Conservation (phyloP, 306 rosid genomes). For the Erythrophleum fordii region DNA sequence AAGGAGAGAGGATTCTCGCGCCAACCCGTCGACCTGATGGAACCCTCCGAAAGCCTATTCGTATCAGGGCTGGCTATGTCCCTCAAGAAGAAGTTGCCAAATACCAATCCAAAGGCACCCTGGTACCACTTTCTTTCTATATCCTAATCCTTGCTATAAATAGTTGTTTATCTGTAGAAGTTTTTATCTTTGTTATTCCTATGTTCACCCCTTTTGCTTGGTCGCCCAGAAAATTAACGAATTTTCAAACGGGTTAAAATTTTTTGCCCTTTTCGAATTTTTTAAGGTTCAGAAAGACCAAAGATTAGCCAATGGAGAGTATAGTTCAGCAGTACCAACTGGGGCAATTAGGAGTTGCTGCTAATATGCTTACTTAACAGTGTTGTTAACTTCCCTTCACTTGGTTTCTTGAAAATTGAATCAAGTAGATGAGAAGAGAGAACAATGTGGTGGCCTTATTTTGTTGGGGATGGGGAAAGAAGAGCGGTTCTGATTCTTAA, state of each 20-base stretch:
- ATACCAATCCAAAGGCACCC: constrained; percentile 74
- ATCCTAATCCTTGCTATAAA: not conserved
- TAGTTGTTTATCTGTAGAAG: not conserved
- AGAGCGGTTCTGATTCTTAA: not conserved
- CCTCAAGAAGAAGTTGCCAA: constrained; percentile 93
- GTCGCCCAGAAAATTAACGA: constrained; percentile 10
- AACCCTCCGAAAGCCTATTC: constrained; percentile 78
- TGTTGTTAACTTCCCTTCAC: not conserved
- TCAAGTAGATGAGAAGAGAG: not conserved
- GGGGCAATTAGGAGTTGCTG: not conserved
- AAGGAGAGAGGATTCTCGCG: constrained; percentile 80
- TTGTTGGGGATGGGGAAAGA: not conserved
- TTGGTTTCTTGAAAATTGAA: not conserved
- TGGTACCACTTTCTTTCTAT: constrained; percentile 43
- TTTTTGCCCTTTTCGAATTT: not conserved
- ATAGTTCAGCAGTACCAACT: not conserved
- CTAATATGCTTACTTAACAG: not conserved
- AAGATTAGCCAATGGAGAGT: not conserved
- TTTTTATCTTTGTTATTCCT: not conserved
- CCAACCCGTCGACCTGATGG: constrained; percentile 93
- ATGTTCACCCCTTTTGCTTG: constrained; percentile 17
- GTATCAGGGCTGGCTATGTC: constrained; percentile 79
- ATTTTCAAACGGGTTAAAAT: not conserved
- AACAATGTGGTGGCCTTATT: not conserved
- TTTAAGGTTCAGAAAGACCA: not conserved